Evolutionary conservation across 306 rosid genomes (phyloP).

Genomic region (Prosopis cineraria): DNA sequence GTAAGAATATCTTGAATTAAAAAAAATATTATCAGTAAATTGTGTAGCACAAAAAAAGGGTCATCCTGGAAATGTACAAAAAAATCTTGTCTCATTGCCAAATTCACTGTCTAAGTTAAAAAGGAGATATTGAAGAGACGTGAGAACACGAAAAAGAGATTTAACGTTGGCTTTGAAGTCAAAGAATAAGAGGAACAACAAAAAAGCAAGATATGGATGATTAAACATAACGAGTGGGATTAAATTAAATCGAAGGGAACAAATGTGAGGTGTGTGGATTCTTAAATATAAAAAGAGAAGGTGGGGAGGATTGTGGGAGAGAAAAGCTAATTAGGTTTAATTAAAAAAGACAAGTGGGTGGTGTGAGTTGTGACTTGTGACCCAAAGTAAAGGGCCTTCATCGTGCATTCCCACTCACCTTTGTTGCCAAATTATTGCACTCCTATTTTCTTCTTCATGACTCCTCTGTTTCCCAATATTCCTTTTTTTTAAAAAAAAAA

Average conservation of each 20-base stretch:
- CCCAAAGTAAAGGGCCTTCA: constrained; percentile 31
- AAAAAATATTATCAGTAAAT: background rate
- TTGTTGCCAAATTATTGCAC: constrained; percentile 1
- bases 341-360: too few species aligned
- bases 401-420: constrained; percentile 42
- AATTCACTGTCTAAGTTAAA: background rate
- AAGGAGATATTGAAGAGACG: background rate
- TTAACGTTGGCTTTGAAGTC: constrained; percentile 26
- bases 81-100: background rate
- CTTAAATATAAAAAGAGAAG: background rate
- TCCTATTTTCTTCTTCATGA: background rate
- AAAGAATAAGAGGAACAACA: background rate
- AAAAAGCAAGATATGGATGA: background rate
- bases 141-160: background rate
- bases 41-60: background rate
- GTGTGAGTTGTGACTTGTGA: too few species aligned
- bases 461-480: constrained; percentile 15
- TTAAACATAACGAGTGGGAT: constrained; percentile 19
- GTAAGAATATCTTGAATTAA: too few species aligned
- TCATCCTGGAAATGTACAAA: background rate
- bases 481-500: too few species aligned
- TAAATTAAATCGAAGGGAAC: constrained; percentile 4
- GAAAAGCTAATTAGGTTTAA: constrained; percentile 41
- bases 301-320: constrained; percentile 23
- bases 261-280: constrained; percentile 35